Base-by-base conservation (phyloP, 495 filamentous ascomycete species). In the Penicillium dipodomyicola region DNA sequence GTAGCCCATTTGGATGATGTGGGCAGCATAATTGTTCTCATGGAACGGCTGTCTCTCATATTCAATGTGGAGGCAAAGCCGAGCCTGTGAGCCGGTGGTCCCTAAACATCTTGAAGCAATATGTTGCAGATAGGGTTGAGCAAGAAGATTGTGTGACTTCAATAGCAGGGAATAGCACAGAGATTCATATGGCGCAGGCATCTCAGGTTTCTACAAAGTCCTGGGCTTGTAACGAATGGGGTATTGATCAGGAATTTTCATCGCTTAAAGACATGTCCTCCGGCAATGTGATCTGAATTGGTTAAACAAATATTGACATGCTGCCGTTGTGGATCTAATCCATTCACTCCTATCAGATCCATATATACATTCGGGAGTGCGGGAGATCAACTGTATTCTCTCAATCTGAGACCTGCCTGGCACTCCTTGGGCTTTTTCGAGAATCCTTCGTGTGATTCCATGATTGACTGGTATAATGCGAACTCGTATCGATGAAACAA, bases 401-500 rank as follows among this genome's bases (percentile, higher is more conserved):
- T 72, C 71, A 69, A 74, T 67, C 72, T 76, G 58, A 92, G 74
- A 20, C 83, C 89, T 43, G 91, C 83, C 58, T 79, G 69, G 64
- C 88, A 76, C 41, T 80, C 83, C 51, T 90, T 62, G 23, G 89
- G 89, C 78, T 93, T 93, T 72, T 88, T 79, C 72, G 91, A 77
- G 65, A 93, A 93, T 0, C 89, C 89, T 72, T 93, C 89, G 54
- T 84, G 76, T 0, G 88, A 91, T 58, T 87, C 76, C 80, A 91
- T 74, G 23, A 64, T 65, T 10, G 32, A 17, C 72, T 91, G 85
- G 49, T 80, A 68, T 19, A 90, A 60, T 43, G 77, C 73, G 62
- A 91, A 89, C 19, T 87, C 82, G 67, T 86, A 93, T 43, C 86
- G 67, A 44, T 80, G 65, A 56, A 84, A 86, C 68, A 89, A 83